Conservation (phyloP, 108 stramenopile genomes). For the Skeletonema tropicum region DNA sequence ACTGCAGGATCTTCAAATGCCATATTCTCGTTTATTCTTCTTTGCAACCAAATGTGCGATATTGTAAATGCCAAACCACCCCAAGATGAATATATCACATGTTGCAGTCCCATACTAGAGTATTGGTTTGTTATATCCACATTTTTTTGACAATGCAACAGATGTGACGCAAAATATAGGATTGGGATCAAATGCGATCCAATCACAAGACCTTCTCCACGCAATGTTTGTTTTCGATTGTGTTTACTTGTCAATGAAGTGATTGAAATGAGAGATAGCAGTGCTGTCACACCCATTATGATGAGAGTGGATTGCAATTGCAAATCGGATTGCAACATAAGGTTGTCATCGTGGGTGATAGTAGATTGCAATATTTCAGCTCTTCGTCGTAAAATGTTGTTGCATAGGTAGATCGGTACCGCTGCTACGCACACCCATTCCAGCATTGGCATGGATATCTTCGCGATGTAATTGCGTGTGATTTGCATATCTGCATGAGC, state of each 20-base stretch:
- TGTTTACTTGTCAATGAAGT: not conserved
- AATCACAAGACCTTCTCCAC: conserved; percentile 15
- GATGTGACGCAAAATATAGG: conserved; percentile 19
- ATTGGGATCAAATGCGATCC: conserved; percentile 42
- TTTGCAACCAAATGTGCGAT: not conserved
- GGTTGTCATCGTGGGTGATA: no score
- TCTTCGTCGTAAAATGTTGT: not conserved
- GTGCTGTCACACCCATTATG: conserved; percentile 16
- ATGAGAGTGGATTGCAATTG: no score
- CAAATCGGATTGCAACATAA: no score
- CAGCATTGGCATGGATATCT: conserved; percentile 29
- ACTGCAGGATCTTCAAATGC: not conserved
- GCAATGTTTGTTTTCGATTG: no score
- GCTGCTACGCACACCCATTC: conserved; percentile 44
- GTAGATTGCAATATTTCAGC: no score
- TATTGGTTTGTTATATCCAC: not conserved
- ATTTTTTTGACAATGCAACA: conserved; percentile 2
- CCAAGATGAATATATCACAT: not conserved
- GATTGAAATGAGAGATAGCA: conserved; percentile 31
- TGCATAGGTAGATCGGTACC: conserved; percentile 12
- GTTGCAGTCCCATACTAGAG: not conserved
- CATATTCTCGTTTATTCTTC: not conserved
- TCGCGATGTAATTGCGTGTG: not conserved
- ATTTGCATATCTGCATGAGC: no score
- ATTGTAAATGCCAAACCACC: not conserved